Evolutionary conservation across 768 basidiomycete genomes (phyloP), one percentile per base, ranked within the genome.

Genomic region (Auriscalpium orientale): DNA sequence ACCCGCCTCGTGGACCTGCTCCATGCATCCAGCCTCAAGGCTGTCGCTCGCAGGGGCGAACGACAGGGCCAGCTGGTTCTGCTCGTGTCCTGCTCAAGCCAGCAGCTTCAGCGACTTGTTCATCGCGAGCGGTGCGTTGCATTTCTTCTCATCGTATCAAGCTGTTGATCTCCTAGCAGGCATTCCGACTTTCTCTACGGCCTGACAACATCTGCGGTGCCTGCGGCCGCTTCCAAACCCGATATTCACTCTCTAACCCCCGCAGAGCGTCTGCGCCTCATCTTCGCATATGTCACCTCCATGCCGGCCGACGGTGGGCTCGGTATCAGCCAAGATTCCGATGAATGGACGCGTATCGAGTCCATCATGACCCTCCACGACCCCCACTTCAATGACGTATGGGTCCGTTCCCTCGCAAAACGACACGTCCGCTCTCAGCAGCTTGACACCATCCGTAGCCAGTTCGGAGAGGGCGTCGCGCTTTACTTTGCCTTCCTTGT

Each of bases 401-500:
- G 93, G 93, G 78, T 91, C 53, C 79, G 80, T 21, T 72, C 80
- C 10, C 93, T 93, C 89, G 83, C 84, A 13, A 77, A 76, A 8
- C 78, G 78, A 35, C 77, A 83, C 34, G 77, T 86, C 49, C 82
- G 81, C 13, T 81, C 80, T 18, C 76, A 80, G 10, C 78, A 85
- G 56, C 77, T 89, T n/a, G 80, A 79, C 49, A 78, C 79, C 54
- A 81, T 95, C 48, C 80, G 87, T 43, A 79, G 86, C 60, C 57
- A 84, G 80, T 92, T 91, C 61, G 93, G 93, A 11, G 89, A 90
- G 65, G 77, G 83, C 1, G 72, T 93, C 15, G 90, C 91, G 1
- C 79, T 92, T 37, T 95, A 99, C 72, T 98, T 95, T 70, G 80
- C 82, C 49, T 97, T 95, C 74, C 79, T 98, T 16, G 80, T 83